Evolutionary conservation across 805 yeast species (phyloP).

Genomic region (Lachancea waltii): DNA sequence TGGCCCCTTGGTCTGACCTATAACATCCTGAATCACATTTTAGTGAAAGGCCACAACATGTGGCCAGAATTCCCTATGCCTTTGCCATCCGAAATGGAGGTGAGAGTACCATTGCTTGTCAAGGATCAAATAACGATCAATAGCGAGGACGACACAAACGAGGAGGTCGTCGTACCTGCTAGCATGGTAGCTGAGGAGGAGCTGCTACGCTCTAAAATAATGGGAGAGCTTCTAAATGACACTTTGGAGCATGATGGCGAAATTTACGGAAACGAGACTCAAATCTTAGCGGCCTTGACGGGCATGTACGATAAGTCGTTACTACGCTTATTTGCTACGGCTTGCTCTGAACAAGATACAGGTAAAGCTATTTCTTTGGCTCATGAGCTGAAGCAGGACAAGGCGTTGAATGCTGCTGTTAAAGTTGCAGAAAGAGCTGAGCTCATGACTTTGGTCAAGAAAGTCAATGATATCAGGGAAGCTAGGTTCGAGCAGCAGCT

Average conservation of each 20-base stretch:
- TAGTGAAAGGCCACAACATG: conserved; percentile 56
- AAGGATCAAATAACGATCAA: conserved; percentile 28
- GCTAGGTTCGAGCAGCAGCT: conserved; percentile 27
- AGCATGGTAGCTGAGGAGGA: conserved; percentile 51
- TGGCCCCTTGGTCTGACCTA: conserved; percentile 84
- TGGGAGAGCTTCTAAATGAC: conserved; percentile 59
- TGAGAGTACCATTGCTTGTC: conserved; percentile 54
- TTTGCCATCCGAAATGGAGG: conserved; percentile 69
- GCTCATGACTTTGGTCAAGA: conserved; percentile 44
- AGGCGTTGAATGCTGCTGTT: conserved; percentile 76
- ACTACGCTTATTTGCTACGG: conserved; percentile 64
- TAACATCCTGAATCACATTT: conserved; percentile 66
- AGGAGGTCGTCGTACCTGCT: conserved; percentile 26
- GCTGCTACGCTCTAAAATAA: conserved; percentile 50
- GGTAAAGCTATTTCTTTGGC: conserved; percentile 67
- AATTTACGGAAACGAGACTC: conserved; percentile 41
- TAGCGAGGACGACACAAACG: conserved; percentile 18
- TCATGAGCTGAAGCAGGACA: conserved; percentile 62
- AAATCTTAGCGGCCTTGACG: conserved; percentile 46
- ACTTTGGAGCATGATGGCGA: conserved; percentile 42
- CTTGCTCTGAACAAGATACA: conserved; percentile 61
- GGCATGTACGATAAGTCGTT: conserved; percentile 66
- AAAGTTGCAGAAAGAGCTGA: conserved; percentile 76
- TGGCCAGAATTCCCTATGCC: conserved; percentile 85
- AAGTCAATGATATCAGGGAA: conserved; percentile 50